phyloP scores from a whole-genome alignment of 2,329 filamentous ascomycete species.

The Neopestalotiopsis sp. region DNA sequence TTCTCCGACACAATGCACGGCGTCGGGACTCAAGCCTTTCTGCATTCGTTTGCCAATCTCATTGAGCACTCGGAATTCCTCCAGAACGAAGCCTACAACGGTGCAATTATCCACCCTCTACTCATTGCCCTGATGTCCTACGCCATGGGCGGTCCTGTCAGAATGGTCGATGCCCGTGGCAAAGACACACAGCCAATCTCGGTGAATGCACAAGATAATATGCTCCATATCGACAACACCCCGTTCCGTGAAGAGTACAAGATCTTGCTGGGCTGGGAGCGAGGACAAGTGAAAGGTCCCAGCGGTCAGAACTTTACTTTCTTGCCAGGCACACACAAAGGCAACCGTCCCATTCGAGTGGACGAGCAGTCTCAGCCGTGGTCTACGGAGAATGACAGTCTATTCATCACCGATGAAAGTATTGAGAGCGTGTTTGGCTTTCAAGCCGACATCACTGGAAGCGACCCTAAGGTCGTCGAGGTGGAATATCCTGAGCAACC shows the following conservation, averaged over 20 bases:
- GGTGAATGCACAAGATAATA: slow-evolving; percentile 13
- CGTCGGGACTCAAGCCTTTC: too few species aligned
- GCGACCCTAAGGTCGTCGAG: neutral
- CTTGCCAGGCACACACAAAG: slow-evolving; percentile 6
- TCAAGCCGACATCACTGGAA: neutral
- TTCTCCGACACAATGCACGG: too few species aligned
- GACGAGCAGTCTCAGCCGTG: neutral
- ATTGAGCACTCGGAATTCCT: neutral
- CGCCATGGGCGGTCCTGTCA: neutral
- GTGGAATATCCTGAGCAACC: neutral
- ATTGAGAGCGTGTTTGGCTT: neutral
- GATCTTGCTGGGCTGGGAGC: neutral
- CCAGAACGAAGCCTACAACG: neutral
- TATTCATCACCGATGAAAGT: neutral
- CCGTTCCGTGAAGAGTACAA: slow-evolving; percentile 10
- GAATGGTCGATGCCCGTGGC: neutral
- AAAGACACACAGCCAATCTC: slow-evolving; percentile 4
- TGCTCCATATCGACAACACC: slow-evolving; percentile 13
- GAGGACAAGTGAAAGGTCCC: slow-evolving; percentile 4
- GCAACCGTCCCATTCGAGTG: neutral
- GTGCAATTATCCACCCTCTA: slow-evolving; percentile 5
- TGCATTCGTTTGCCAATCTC: slow-evolving; percentile 9
- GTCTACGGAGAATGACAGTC: slow-evolving; percentile 10
- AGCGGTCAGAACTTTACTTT: slow-evolving; percentile 8
- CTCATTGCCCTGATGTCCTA: slow-evolving; percentile 4